Conservation (phyloP, 2,329 filamentous ascomycete genomes). For the Cercospora sp. region DNA sequence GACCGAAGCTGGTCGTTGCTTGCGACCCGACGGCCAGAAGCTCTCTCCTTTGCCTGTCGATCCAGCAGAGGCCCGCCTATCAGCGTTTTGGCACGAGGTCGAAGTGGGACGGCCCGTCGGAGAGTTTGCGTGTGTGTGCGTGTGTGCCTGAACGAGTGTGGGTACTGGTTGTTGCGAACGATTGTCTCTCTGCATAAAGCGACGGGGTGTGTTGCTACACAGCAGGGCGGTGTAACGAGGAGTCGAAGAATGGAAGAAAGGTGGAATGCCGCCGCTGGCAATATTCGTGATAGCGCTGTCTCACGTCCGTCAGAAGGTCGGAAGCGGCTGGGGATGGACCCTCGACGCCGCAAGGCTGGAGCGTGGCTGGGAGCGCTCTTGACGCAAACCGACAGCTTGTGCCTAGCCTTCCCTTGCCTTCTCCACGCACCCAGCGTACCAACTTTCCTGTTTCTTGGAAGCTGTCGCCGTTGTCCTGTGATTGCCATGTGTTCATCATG, state of each 20-base stretch:
- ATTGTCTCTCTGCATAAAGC: neutral
- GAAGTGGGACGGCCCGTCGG: neutral
- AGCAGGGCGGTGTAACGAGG: neutral
- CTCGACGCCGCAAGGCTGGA: neutral
- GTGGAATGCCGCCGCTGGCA: neutral
- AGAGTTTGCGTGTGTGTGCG: neutral
- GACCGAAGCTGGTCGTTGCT: slow-evolving; percentile 5
- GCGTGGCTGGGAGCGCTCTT: neutral
- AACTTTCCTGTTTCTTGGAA: neutral
- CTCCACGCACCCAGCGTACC: neutral
- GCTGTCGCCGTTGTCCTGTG: neutral
- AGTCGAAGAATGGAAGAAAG: neutral
- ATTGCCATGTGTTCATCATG: neutral
- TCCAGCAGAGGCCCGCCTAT: slow-evolving; percentile 7
- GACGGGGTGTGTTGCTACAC: neutral
- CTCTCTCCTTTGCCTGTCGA: neutral
- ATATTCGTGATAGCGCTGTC: neutral
- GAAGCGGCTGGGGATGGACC: neutral
- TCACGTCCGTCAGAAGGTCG: neutral
- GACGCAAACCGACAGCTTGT: neutral
- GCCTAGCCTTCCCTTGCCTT: neutral
- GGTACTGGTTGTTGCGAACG: neutral
- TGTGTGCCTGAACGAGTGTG: neutral
- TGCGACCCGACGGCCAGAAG: neutral
- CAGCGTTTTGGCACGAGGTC: neutral